A percentile compares a stretch with the other conserved stretches of the same genome.
Evolutionary conservation across 352 stramenopile genomes (phyloP).

Genomic region (Globisporangium acanthophoron): DNA sequence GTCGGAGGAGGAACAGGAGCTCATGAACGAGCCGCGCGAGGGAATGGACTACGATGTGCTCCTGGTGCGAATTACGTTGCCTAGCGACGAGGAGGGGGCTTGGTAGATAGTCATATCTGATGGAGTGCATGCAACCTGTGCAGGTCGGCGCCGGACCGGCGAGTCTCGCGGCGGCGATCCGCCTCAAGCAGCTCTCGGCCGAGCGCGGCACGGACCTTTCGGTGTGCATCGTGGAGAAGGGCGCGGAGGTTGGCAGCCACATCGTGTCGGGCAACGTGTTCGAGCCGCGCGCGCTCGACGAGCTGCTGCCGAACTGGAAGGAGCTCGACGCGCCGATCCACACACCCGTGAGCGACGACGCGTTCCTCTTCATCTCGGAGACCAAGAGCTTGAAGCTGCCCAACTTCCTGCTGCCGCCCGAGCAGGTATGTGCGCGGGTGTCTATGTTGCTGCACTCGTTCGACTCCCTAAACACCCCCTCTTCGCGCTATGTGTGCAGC

Average conservation of each 20-base stretch:
- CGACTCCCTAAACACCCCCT: too few species aligned
- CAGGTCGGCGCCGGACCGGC: constrained; percentile 81
- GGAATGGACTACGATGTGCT: constrained; percentile 99
- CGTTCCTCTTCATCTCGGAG: constrained; percentile 93
- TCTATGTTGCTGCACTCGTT: neutral
- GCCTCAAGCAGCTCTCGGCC: constrained; percentile 95
- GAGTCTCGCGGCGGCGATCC: constrained; percentile 95
- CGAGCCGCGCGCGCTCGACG: constrained; percentile 94
- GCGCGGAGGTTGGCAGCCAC: constrained; percentile 95
- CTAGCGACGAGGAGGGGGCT: too few species aligned
- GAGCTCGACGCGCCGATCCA: constrained; percentile 85
- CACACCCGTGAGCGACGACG: constrained; percentile 93
- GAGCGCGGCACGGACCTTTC: constrained; percentile 93
- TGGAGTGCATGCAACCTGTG: neutral
- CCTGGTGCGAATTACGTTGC: constrained; percentile 68
- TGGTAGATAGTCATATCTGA: constrained; percentile 13
- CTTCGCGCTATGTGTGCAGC: constrained; percentile 20
- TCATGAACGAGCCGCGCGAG: constrained; percentile 79
- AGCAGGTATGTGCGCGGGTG: constrained; percentile 58
- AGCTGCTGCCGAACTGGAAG: constrained; percentile 96
- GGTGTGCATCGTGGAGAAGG: constrained; percentile 95
- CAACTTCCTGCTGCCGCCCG: constrained; percentile 89
- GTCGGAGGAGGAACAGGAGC: constrained; percentile 56
- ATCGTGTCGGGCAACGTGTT: constrained; percentile 99
- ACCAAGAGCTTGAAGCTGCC: constrained; percentile 83